Conservation (phyloP, 2,329 filamentous ascomycete species). For the Huntiella abstrusa region DNA sequence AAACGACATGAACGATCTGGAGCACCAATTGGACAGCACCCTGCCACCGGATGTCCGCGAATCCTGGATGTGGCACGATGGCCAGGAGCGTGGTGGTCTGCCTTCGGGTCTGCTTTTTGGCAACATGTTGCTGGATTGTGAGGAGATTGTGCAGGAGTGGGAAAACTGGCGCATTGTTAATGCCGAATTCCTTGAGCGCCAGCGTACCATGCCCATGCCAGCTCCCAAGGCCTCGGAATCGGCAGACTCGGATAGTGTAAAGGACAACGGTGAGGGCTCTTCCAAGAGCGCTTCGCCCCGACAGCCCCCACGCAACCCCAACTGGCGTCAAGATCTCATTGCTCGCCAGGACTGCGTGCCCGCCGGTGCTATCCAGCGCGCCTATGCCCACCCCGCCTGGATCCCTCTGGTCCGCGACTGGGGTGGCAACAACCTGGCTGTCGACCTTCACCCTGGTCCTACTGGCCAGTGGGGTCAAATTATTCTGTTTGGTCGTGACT, state of each 20-base stretch:
- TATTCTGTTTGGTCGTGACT: constrained; percentile 91
- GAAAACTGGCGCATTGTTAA: constrained; percentile 91
- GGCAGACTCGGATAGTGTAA: constrained; percentile 16
- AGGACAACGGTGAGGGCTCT: constrained; percentile 45
- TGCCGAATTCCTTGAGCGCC: constrained; percentile 60
- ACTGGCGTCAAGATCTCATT: constrained; percentile 71
- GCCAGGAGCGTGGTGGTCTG: constrained; percentile 82
- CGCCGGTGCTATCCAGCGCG: constrained; percentile 69
- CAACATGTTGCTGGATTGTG: constrained; percentile 89
- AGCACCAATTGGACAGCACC: constrained; percentile 88
- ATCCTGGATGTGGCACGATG: constrained; percentile 77
- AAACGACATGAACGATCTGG: constrained; percentile 92
- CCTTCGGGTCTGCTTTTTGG: constrained; percentile 89
- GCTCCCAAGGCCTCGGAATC: constrained; percentile 31
- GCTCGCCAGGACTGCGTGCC: constrained; percentile 78
- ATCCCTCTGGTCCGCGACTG: constrained; percentile 92
- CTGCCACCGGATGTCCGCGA: constrained; percentile 86
- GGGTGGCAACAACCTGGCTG: constrained; percentile 93
- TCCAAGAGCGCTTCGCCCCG: constrained; percentile 29
- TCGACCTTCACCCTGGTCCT: constrained; percentile 81
- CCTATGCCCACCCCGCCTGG: constrained; percentile 86
- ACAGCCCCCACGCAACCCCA: constrained; percentile 28
- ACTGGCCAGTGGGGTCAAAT: constrained; percentile 88
- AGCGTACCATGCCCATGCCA: constrained; percentile 12
- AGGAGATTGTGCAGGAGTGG: constrained; percentile 97